Base-by-base conservation (phyloP, 768 basidiomycete genomes). In the Mrakia blollopis region DNA sequence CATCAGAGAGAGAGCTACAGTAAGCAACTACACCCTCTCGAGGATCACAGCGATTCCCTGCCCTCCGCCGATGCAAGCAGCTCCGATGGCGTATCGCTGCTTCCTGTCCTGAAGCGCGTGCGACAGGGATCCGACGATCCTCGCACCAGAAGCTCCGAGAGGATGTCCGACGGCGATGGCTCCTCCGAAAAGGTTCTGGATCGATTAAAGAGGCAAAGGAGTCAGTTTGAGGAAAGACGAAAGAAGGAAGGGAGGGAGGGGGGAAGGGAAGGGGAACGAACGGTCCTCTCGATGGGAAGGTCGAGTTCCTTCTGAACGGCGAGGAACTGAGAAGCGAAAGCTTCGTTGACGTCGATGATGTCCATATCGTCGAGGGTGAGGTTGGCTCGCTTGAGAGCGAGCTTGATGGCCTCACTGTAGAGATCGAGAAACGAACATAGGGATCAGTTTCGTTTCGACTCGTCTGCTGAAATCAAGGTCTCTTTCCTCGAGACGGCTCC, bases 51-150 rank as follows among this genome's bases (percentile, higher is more conserved):
- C 83, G 65, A 83, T 82, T 5, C 83, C 83, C 76, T 84, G 84
- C 54, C 84, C 84, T 13, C 84, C 84, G 47, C 85, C 85, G 74
- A 85, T 85, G 81, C 85, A 85, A 23, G 85, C 85, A 0, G 83
- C 81, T 23, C 84, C 85, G 39, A 85, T 78, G 0, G 83, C 85
- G 80, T 84, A 85, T 28, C 82, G 78, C 79, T 84, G 82, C 72
- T 85, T 78, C 14, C 84, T 78, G 54, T 83, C 80, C 74, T 80
- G 81, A 0, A 85, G 39, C 16, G 80, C 81, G 72, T 8, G 81
- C 2, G 81, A 80, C 25, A 81, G 80, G n/a, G 79, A 80, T 14
- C 81, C 80, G 3, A 78, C 80, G 72, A 61, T 67, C n/a, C 74
- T 25, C 62, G 80, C 23, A 81, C 76, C 25, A 78, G 79, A 73